phyloP scores from a whole-genome alignment of 2,329 filamentous ascomycete genomes.

The Pyrenochaeta sp. region DNA sequence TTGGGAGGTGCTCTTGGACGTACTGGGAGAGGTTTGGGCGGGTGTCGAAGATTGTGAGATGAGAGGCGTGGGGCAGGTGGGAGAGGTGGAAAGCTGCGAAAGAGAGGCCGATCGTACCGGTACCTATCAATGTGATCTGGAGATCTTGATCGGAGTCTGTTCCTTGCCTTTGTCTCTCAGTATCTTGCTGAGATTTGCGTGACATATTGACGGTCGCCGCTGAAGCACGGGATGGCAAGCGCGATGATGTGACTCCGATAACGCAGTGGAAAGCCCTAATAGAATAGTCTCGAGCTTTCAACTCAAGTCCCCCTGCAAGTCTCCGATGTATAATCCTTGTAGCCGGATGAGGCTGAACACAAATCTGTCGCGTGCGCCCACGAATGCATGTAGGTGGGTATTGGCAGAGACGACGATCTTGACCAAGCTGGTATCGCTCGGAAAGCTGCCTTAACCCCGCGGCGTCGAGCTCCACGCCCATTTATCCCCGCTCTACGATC shows the following conservation, averaged over 20 bases:
- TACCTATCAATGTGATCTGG: conserved; percentile 54
- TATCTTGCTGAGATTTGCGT: not conserved
- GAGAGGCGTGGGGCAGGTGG: conserved; percentile 49
- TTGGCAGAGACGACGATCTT: conserved; percentile 12
- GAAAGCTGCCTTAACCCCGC: conserved; percentile 27
- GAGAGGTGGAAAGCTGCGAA: conserved; percentile 64
- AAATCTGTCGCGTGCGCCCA: not conserved
- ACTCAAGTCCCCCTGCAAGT: not conserved
- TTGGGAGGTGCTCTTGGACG: conserved; percentile 53
- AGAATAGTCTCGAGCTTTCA: not conserved
- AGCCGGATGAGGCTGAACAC: not conserved
- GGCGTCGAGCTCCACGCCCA: conserved; percentile 11
- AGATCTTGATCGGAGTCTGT: conserved; percentile 16
- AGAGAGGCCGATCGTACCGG: conserved; percentile 64
- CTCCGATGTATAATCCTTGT: too few species aligned
- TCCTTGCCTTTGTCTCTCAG: not conserved
- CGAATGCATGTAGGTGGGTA: conserved; percentile 17
- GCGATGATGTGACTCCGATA: not conserved
- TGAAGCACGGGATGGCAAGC: not conserved
- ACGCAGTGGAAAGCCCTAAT: not conserved
- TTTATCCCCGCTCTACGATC: conserved; percentile 39
- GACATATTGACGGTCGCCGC: not conserved
- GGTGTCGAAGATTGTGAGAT: conserved; percentile 61
- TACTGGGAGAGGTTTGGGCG: conserved; percentile 58
- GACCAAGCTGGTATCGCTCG: conserved; percentile 17